A percentile compares a stretch with the other conserved stretches of the same genome.
Evolutionary conservation across 768 basidiomycete genomes (phyloP).

Genomic region (Lactifluus volemus): DNA sequence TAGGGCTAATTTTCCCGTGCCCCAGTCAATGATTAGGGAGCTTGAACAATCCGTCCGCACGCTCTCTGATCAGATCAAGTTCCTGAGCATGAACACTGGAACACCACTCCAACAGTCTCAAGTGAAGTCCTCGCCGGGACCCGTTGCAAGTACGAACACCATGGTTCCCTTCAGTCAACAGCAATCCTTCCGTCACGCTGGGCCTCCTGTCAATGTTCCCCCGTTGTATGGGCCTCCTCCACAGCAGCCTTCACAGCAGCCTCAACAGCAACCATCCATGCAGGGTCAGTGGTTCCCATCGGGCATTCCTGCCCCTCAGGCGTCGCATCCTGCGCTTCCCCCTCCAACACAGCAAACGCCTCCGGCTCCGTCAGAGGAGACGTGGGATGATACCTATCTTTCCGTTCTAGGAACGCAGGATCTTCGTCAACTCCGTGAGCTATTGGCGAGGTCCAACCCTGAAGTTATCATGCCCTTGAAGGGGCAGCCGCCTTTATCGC

Average conservation of each 20-base stretch:
- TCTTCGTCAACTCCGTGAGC: conserved; percentile 59
- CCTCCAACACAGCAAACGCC: conserved; percentile 47
- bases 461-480: conserved; percentile 75
- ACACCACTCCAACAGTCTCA: conserved; percentile 21
- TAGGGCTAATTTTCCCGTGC: conserved; percentile 1
- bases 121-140: conserved; percentile 18
- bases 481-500: conserved; percentile 61
- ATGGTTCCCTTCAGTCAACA: conserved; percentile 16
- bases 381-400: conserved; percentile 77
- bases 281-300: conserved; percentile 50
- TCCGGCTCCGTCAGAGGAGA: conserved; percentile 53
- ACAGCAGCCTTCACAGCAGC: conserved; percentile 19
- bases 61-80: conserved; percentile 77
- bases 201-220: conserved; percentile 26
- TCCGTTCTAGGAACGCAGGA: conserved; percentile 72
- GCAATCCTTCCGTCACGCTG: conserved; percentile 26
- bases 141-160: conserved; percentile 1
- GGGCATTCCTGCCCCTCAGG: conserved; percentile 69
- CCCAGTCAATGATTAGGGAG: conserved; percentile 65
- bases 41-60: conserved; percentile 69
- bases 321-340: conserved; percentile 68
- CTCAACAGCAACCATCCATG: conserved; percentile 20
- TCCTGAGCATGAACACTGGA: conserved; percentile 47
- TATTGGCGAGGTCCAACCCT: conserved; percentile 65
- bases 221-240: conserved; percentile 25